Percentiles rank a stretch among this genome's conserved stretches.
Conservation (phyloP, 1,284 basidiomycete genomes). For the Testicularia cyperi region DNA sequence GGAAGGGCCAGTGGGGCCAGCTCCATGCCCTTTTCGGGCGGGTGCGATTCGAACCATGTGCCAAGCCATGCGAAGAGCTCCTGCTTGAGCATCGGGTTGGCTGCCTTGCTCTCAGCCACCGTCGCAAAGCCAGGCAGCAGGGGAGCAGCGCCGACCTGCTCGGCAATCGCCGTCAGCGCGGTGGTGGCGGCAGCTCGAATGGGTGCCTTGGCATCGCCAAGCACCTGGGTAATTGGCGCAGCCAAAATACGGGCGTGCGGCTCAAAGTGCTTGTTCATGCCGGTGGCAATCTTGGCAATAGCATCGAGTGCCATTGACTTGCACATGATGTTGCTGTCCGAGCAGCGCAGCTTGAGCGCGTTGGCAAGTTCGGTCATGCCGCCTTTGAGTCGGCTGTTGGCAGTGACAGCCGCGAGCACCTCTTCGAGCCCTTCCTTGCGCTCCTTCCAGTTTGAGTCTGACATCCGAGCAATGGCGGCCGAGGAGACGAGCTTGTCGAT, state of each 20-base stretch:
- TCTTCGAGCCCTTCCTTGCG: constrained; percentile 93
- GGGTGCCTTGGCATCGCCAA: constrained; percentile 89
- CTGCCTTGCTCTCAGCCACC: constrained; percentile 71
- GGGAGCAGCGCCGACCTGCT: constrained; percentile 78
- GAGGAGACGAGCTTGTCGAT: constrained; percentile 82
- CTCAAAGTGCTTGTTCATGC: constrained; percentile 94
- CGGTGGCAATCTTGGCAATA: constrained; percentile 81
- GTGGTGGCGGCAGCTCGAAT: constrained; percentile 77
- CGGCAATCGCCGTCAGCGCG: constrained; percentile 79
- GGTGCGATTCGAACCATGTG: constrained; percentile 74
- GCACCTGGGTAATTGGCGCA: constrained; percentile 76
- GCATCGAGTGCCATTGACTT: constrained; percentile 87
- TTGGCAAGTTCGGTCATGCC: constrained; percentile 82
- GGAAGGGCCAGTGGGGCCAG: constrained; percentile 71
- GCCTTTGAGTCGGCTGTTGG: constrained; percentile 88
- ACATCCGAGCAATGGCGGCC: constrained; percentile 83
- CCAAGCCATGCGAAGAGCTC: constrained; percentile 82
- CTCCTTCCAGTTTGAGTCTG: constrained; percentile 87
- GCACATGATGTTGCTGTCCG: constrained; percentile 91
- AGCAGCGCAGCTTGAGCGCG: constrained; percentile 82
- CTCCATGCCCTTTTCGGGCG: constrained; percentile 67
- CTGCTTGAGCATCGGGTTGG: constrained; percentile 85
- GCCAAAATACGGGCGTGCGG: constrained; percentile 78
- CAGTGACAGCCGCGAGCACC: constrained; percentile 78
- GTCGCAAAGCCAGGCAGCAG: constrained; percentile 77